Evolutionary conservation across 805 yeast genomes (phyloP).

Genomic region (Yamadazyma ubonensis): DNA sequence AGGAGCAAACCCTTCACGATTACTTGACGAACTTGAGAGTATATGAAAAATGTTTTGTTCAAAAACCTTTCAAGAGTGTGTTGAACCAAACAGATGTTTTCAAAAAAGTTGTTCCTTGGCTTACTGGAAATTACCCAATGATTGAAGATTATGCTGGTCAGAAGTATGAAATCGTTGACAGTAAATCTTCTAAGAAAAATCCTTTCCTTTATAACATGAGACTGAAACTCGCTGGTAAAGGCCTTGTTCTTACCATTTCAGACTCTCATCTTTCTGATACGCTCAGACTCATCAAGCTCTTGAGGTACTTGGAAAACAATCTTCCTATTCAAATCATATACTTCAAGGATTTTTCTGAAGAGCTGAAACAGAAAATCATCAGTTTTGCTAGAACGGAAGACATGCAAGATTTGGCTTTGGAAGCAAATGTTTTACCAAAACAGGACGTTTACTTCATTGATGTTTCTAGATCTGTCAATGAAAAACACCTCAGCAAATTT

Average conservation of each 20-base stretch:
- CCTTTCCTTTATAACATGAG: constrained; percentile 12
- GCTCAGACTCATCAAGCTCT: constrained; percentile 24
- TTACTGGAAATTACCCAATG: constrained; percentile 21
- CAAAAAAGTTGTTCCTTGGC: constrained; percentile 24
- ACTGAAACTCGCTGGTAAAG: constrained; percentile 26
- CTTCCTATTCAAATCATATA: constrained; percentile 35
- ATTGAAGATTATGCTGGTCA: constrained; percentile 14
- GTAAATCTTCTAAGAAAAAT: background rate
- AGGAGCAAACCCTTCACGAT: constrained; percentile 25
- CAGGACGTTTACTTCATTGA: constrained; percentile 36
- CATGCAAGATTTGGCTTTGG: constrained; percentile 7
- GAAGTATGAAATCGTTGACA: constrained; percentile 1
- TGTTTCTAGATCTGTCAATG: constrained; percentile 21
- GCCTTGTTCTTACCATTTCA: constrained; percentile 32
- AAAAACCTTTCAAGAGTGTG: background rate
- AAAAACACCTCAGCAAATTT: constrained; percentile 27
- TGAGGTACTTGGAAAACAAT: constrained; percentile 27
- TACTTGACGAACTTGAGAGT: constrained; percentile 23
- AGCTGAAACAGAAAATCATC: constrained; percentile 22
- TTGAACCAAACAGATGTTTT: constrained; percentile 15
- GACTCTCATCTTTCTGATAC: constrained; percentile 25
- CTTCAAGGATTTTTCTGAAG: constrained; percentile 25
- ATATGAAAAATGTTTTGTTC: constrained; percentile 24
- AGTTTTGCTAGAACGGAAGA: constrained; percentile 17
- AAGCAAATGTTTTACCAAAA: constrained; percentile 16